Evolutionary conservation across 2,329 filamentous ascomycete species (phyloP).

Genomic region (Alternaria ethzedia): DNA sequence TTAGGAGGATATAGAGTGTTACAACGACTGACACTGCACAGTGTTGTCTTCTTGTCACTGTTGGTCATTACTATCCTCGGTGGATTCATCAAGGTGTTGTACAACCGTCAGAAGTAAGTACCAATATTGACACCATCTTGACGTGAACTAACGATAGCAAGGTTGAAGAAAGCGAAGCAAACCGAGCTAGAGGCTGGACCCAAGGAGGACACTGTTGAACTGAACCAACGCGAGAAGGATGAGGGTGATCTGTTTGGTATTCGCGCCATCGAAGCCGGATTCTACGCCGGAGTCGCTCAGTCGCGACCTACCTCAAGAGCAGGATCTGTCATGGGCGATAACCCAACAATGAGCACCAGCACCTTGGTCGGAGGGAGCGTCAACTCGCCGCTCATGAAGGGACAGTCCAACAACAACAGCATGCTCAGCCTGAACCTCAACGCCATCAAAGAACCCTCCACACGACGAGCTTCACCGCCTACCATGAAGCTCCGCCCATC

Average conservation of each 20-base stretch:
- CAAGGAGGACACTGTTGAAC: slow-evolving; percentile 44
- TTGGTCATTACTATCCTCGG: slow-evolving; percentile 41
- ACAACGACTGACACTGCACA: slow-evolving; percentile 23
- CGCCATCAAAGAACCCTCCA: slow-evolving; percentile 28
- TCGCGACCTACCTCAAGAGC: slow-evolving; percentile 48
- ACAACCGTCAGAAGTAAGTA: slow-evolving; percentile 45
- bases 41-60: slow-evolving; percentile 43
- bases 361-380: slow-evolving; percentile 43
- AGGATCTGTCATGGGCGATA: slow-evolving; percentile 33
- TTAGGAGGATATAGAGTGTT: not conserved
- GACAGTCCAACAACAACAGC: slow-evolving; percentile 41
- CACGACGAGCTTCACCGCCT: slow-evolving; percentile 30
- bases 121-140: not conserved
- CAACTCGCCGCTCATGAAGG: slow-evolving; percentile 40
- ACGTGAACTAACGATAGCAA: slow-evolving; percentile 20
- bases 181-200: slow-evolving; percentile 32
- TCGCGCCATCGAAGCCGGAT: slow-evolving; percentile 52
- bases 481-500: slow-evolving; percentile 42
- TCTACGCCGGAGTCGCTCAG: slow-evolving; percentile 49
- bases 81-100: slow-evolving; percentile 45
- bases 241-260: slow-evolving; percentile 50
- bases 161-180: slow-evolving; percentile 40
- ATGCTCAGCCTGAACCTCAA: slow-evolving; percentile 41
- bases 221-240: slow-evolving; percentile 47
- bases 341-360: slow-evolving; percentile 41